phyloP scores from a whole-genome alignment of 257 asterid genomes.

The Agastache rugosa region DNA sequence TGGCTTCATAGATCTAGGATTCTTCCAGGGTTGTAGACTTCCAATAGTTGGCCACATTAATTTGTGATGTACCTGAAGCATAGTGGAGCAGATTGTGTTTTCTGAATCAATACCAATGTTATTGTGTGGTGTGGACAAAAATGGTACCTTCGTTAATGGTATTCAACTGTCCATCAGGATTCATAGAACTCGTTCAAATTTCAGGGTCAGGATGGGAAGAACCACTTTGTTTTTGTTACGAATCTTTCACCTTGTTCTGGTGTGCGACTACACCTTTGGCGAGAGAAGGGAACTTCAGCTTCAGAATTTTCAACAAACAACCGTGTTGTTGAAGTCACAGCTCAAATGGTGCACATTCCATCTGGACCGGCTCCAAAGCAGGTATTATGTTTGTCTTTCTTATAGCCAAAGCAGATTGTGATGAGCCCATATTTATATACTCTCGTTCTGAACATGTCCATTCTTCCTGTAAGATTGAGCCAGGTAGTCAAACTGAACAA shows the following conservation, averaged over 20 bases:
- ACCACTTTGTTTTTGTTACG: conserved; percentile 89
- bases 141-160: not conserved
- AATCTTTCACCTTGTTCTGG: conserved; percentile 97
- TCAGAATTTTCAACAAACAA: conserved; percentile 51
- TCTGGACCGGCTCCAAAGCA: conserved; percentile 99
- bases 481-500: conserved; percentile 99
- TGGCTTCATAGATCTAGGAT: conserved; percentile 25
- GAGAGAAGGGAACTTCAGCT: conserved; percentile 61
- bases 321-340: conserved; percentile 75
- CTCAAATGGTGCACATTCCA: conserved; percentile 92
- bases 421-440: conserved; percentile 6
- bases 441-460: conserved; percentile 37
- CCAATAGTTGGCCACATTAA: not conserved
- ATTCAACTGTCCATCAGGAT: conserved; percentile 25
- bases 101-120: not conserved
- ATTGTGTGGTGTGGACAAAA: conserved; percentile 20
- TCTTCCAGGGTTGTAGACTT: conserved; percentile 22
- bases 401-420: conserved; percentile 12
- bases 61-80: not conserved
- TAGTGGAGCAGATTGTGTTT: not conserved
- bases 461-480: conserved; percentile 74
- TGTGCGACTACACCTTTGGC: conserved; percentile 96
- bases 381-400: conserved; percentile 58
- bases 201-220: conserved; percentile 73
- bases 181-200: conserved; percentile 41